These are phyloP conservation scores for Lipomyces oligophaga DNA, from an alignment of 805 yeast genomes.

Conservation along the genomic window DNA sequence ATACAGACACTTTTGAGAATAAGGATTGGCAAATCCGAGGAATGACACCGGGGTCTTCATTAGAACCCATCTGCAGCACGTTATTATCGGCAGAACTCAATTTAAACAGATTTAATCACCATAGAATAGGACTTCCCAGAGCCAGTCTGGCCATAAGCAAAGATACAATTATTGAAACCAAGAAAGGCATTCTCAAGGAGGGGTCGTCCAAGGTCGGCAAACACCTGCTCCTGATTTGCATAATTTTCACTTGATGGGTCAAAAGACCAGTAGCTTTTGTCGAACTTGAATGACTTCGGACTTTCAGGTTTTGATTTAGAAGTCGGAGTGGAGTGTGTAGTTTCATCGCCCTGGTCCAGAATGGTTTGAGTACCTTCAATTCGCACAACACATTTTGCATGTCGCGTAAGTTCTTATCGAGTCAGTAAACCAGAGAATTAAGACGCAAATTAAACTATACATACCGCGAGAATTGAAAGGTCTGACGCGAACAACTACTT, in stretches of 20 bases:
- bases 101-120: slow-evolving; percentile 33
- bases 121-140: slow-evolving; percentile 82
- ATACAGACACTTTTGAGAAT: slow-evolving; percentile 40
- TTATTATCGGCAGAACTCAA: background rate
- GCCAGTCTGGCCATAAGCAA: slow-evolving; percentile 81
- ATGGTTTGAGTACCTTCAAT: slow-evolving; percentile 21
- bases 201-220: slow-evolving; percentile 53
- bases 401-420: slow-evolving; percentile 12
- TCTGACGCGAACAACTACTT: slow-evolving; percentile 42
- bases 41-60: slow-evolving; percentile 56
- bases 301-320: slow-evolving; percentile 12
- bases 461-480: slow-evolving; percentile 37
- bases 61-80: slow-evolving; percentile 50
- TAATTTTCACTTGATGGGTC: slow-evolving; percentile 31
- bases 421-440: background rate
- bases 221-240: slow-evolving; percentile 48
- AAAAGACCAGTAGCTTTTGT: slow-evolving; percentile 18
- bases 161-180: slow-evolving; percentile 70
- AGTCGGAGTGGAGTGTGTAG: background rate
- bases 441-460: background rate
- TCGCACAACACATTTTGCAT: slow-evolving; percentile 18
- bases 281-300: slow-evolving; percentile 22
- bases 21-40: slow-evolving; percentile 57
- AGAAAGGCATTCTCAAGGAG: slow-evolving; percentile 58
- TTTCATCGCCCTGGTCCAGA: slow-evolving; percentile 6